Percentiles rank a stretch among this genome's conserved stretches.
phyloP scores from a whole-genome alignment of 352 stramenopile species.

The Globisporangium orthogonon region DNA sequence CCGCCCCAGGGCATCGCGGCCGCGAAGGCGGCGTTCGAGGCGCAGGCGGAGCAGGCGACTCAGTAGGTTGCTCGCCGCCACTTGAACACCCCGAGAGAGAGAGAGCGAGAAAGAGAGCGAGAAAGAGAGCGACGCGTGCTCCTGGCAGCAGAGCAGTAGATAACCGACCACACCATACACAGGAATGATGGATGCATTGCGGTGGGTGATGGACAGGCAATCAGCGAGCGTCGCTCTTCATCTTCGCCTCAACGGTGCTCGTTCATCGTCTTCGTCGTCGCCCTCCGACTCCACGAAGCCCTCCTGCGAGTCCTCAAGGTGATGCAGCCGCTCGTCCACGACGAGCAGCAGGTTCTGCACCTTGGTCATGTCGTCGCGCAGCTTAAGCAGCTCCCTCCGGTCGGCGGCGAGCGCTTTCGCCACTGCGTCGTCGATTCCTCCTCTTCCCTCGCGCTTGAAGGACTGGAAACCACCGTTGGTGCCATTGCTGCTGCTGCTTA shows the following conservation, averaged over 20 bases:
- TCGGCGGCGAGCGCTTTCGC: conserved; percentile 42
- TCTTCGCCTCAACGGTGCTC: neutral
- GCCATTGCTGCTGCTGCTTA: conserved; percentile 13
- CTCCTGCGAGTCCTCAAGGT: conserved; percentile 43
- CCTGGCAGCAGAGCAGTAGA: neutral
- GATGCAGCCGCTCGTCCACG: conserved; percentile 60
- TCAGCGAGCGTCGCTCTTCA: neutral
- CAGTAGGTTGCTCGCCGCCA: neutral
- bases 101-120: neutral
- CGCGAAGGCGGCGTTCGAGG: conserved; percentile 38
- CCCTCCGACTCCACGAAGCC: conserved; percentile 25
- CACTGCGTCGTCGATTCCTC: conserved; percentile 21
- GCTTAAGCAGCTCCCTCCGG: conserved; percentile 35
- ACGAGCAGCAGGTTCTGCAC: conserved; percentile 71
- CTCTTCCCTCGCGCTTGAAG: conserved; percentile 24
- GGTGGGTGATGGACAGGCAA: neutral
- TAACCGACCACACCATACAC: neutral
- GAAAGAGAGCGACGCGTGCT: neutral
- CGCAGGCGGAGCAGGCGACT: conserved; percentile 10
- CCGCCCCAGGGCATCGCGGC: conserved; percentile 53
- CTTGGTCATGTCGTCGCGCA: conserved; percentile 70
- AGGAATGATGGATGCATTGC: neutral
- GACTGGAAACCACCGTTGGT: conserved; percentile 8
- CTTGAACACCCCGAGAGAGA: neutral
- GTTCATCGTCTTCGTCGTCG: conserved; percentile 13